A percentile compares a stretch with the other conserved stretches of the same genome.
Conservation (phyloP, 176 grass and related monocot species). For the Echinochloa phyllopogon region DNA sequence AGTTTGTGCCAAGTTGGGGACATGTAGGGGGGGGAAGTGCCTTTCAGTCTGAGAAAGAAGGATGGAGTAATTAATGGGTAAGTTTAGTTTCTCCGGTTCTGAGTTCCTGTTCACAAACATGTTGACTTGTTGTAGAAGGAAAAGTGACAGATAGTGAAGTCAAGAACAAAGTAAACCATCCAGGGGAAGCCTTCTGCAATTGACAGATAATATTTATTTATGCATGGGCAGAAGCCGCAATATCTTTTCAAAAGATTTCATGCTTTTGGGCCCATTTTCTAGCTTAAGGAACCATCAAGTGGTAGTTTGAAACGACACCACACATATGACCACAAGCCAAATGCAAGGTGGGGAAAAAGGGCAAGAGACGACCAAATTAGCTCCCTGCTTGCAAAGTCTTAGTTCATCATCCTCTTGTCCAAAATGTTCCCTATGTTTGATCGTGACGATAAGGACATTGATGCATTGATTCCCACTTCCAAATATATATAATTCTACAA, state of each 20-base stretch:
- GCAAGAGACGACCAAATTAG: not conserved
- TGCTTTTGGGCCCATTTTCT: slow-evolving; percentile 14
- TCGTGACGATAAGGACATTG: no score
- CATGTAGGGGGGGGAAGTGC: not conserved
- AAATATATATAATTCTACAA: no score
- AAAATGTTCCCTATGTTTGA: no score
- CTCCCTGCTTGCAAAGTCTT: not conserved
- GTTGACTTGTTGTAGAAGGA: not conserved
- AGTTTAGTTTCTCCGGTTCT: not conserved
- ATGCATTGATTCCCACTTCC: no score
- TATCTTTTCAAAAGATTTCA: slow-evolving; percentile 25
- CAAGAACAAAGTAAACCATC: not conserved
- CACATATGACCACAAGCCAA: not conserved
- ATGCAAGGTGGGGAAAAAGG: not conserved
- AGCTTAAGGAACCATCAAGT: not conserved
- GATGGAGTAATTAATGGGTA: not conserved
- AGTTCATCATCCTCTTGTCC: no score
- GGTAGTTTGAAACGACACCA: not conserved
- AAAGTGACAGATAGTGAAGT: slow-evolving; percentile 6
- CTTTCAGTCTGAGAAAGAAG: not conserved
- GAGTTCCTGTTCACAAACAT: not conserved
- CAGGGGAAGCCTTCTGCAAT: not conserved
- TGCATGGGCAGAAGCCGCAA: not conserved
- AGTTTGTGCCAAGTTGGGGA: slow-evolving; percentile 7
- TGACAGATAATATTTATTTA: not conserved